Base-by-base conservation (phyloP, 352 stramenopile species). In the Phytophthora hybrid region DNA sequence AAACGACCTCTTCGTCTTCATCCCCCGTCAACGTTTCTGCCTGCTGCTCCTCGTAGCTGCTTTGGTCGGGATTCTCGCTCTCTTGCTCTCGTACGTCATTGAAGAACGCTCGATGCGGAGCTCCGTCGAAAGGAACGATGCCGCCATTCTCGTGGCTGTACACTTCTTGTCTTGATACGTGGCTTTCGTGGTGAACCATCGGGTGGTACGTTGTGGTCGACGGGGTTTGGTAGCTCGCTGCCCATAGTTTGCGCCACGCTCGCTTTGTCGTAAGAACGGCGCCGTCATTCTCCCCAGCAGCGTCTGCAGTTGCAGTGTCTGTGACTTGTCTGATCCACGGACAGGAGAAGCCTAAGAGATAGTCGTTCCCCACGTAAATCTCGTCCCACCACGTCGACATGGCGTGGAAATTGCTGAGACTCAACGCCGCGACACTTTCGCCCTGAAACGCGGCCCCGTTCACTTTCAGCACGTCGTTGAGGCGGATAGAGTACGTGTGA, bases 301-400 rank as follows among this genome's bases (percentile, higher is more conserved):
- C 69, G 19, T 74, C 51, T 53, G 47, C 51, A 61, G 59, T 37
- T 23, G 47, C 46, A 8, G 51, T 37, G 31, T 74, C 62, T 3
- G 18, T 14, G 4, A 64, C 37, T 16, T 74, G 61, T 13, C 51
- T 51, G 44, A 80, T 55, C 26, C 65, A 75, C 11, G 97, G 97
- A 73, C 97, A 99, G 7, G 73, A 72, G 63, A 99, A 99, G 5
- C 78, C 81, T 72, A 98, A 88, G n/a, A 97, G 80, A 66, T 93
- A 91, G 65, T 99, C 94, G 6, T 92, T 76, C 18, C 97, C 97
- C 4, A 98, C 84, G 75, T 98, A 99, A 41, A 99, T 89, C 69
- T 99, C 97, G 79, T 99, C 97, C 85, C 98, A 98, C 93, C 96
- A 98, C 34, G 78, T 90, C 18, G 80, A 92, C 78, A 93, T 93